Evolutionary conservation across 2,329 filamentous ascomycete species (phyloP).

Genomic region (Venturia nashicola): DNA sequence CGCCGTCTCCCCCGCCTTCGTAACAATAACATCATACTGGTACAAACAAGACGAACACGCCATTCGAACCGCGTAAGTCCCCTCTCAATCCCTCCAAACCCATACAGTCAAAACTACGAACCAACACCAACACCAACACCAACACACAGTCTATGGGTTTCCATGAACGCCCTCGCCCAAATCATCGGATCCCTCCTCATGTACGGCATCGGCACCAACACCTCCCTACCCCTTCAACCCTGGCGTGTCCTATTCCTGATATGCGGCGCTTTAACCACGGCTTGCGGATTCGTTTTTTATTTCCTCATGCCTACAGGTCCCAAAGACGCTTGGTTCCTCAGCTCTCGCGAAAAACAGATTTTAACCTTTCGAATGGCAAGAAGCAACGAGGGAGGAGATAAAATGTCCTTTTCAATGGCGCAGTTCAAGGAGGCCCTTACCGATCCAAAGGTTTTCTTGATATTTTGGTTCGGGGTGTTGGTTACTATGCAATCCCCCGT

Average conservation of each 20-base stretch:
- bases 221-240: neutral
- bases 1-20: constrained; percentile 33
- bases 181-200: neutral
- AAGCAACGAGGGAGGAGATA: neutral
- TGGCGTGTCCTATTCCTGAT: neutral
- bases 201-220: neutral
- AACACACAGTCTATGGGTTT: neutral
- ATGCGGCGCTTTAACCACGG: neutral
- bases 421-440: neutral
- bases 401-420: neutral
- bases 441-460: neutral
- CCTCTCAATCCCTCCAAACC: neutral
- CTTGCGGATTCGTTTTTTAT: neutral
- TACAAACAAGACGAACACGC: constrained; percentile 20
- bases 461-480: neutral
- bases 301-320: neutral
- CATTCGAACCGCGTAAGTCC: constrained; percentile 14
- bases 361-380: neutral
- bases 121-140: neutral
- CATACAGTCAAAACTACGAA: neutral
- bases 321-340: neutral
- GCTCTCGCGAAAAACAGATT: neutral
- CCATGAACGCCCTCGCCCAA: neutral
- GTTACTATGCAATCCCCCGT: neutral
- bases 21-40: constrained; percentile 30